These are phyloP conservation scores for Tagetes erecta DNA, from an alignment of 129 eudicot genomes.

Conservation along the genomic window DNA sequence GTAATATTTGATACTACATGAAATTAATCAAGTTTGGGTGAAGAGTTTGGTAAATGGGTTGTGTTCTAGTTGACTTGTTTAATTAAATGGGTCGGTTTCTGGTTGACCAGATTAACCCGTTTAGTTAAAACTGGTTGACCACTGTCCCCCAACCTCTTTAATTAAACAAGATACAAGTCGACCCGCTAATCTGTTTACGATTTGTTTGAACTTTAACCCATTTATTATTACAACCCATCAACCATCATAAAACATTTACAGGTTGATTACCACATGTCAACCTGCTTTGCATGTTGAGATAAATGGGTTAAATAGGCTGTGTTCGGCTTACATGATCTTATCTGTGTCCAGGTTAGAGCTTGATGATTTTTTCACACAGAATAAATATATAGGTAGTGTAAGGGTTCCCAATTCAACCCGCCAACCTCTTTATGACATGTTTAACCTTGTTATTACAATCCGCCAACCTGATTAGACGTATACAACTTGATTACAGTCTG, in stretches of 20 bases:
- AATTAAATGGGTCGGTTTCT: not conserved
- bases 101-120: not conserved
- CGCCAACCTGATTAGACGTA: too few relatives aligned
- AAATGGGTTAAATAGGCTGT: not conserved
- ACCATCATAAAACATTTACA: not conserved
- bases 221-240: not conserved
- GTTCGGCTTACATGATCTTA: not conserved
- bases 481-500: too few relatives aligned
- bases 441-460: too few relatives aligned
- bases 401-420: too few relatives aligned
- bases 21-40: not conserved
- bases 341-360: not conserved
- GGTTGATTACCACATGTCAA: not conserved
- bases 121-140: not conserved
- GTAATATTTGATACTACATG: not conserved
- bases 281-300: not conserved
- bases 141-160: not conserved
- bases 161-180: too few relatives aligned
- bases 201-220: not conserved
- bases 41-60: not conserved
- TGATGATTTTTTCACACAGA: not conserved
- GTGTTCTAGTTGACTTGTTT: not conserved
- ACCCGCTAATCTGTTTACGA: not conserved
- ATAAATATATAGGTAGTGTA: too few relatives aligned
- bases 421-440: too few relatives aligned